Conservation (phyloP, 345 rosid genomes). For the Eucalyptus erythrocorys region DNA sequence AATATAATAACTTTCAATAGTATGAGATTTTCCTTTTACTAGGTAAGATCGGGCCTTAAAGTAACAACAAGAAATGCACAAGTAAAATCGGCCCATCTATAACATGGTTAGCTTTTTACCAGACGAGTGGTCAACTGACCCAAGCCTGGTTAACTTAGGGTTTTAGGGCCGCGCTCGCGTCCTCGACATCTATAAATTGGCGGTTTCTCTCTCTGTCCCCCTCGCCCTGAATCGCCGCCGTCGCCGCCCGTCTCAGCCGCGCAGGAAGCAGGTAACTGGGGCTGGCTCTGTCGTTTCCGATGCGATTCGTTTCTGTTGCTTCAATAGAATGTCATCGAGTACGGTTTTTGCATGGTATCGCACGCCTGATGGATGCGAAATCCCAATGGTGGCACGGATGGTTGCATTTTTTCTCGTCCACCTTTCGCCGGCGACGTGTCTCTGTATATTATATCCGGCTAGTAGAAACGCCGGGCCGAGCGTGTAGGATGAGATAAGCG, state of each 20-base stretch:
- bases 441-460: not conserved
- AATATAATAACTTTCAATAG: not conserved
- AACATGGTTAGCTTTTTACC: not conserved
- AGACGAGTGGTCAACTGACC: not conserved
- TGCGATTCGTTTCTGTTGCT: not conserved
- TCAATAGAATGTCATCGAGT: not conserved
- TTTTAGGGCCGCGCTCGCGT: not conserved
- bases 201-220: not conserved
- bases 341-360: not conserved
- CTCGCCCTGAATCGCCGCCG: not conserved
- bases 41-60: not conserved
- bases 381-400: not conserved
- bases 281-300: not conserved
- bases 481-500: not conserved
- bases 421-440: not conserved
- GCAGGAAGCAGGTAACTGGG: not conserved
- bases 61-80: not conserved
- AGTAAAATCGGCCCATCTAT: not conserved
- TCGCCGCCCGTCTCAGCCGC: not conserved
- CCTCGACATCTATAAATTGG: not conserved
- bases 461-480: not conserved
- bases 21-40: not conserved
- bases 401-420: not conserved
- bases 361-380: not conserved
- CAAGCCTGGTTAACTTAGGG: not conserved